A percentile compares a stretch with the other conserved stretches of the same genome.
These are phyloP conservation scores for Brassica hybrid DNA, from an alignment of 441 rosid genomes.

Conservation along the genomic window DNA sequence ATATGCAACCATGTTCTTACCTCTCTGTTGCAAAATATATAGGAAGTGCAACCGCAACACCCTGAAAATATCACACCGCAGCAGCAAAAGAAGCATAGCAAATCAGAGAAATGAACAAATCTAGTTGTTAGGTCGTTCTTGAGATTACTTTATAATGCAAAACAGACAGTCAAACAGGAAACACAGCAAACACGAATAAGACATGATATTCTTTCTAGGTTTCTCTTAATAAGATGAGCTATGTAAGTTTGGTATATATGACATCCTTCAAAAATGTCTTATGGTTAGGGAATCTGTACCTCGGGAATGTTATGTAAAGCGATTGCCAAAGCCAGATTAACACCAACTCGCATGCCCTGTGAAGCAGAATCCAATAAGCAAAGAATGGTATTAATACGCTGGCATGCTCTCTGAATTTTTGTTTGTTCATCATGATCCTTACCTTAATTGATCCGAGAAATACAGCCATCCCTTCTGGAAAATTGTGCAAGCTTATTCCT, in stretches of 20 bases:
- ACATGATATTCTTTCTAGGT: constrained; percentile 1
- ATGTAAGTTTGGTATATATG: constrained; percentile 22
- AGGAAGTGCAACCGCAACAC: constrained; percentile 98
- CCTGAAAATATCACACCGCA: constrained; percentile 51
- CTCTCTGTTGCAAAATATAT: constrained; percentile 97
- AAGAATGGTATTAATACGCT: constrained; percentile 22
- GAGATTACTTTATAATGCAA: constrained; percentile 1
- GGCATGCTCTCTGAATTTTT: not conserved
- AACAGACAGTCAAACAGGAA: constrained; percentile 12
- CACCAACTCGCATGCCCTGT: constrained; percentile 95
- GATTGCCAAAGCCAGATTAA: constrained; percentile 95
- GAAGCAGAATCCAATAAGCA: constrained; percentile 35
- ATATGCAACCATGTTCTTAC: constrained; percentile 47
- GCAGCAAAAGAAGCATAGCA: constrained; percentile 32
- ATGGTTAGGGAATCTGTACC: constrained; percentile 56
- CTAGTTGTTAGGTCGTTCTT: not conserved
- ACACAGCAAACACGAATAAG: not conserved
- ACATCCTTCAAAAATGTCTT: constrained; percentile 3
- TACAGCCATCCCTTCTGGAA: constrained; percentile 99
- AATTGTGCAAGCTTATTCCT: constrained; percentile 99
- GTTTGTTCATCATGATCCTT: constrained; percentile 7
- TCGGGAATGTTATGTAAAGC: constrained; percentile 99
- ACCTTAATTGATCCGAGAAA: constrained; percentile 99
- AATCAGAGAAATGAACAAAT: constrained; percentile 20
- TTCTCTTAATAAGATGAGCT: not conserved